phyloP scores from a whole-genome alignment of 306 rosid species.

The Prunus kanzakura region DNA sequence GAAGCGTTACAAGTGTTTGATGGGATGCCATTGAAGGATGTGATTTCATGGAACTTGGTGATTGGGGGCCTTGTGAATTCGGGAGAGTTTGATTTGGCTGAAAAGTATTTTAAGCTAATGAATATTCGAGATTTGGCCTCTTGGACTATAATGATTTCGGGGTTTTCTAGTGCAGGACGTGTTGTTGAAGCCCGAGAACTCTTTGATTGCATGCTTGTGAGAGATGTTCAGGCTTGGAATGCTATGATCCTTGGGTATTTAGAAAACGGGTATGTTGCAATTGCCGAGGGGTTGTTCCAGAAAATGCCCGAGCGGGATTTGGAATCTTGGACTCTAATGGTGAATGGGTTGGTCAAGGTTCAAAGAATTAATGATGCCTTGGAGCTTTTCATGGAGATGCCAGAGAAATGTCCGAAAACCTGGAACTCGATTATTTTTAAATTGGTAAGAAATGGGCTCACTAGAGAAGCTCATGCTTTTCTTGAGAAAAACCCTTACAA shows the following conservation, averaged over 20 bases:
- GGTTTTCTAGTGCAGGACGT: constrained; percentile 30
- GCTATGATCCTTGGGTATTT: constrained; percentile 41
- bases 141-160: constrained; percentile 53
- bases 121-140: constrained; percentile 37
- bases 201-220: constrained; percentile 41
- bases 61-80: constrained; percentile 44
- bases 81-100: constrained; percentile 38
- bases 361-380: constrained; percentile 38
- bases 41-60: constrained; percentile 56
- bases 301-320: constrained; percentile 42
- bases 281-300: constrained; percentile 37
- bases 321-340: constrained; percentile 40
- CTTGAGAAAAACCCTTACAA: constrained; percentile 38
- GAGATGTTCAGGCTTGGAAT: constrained; percentile 49
- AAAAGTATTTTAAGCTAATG: constrained; percentile 34
- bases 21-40: constrained; percentile 41
- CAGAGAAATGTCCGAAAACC: constrained; percentile 39
- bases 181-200: constrained; percentile 34
- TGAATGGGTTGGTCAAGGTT: constrained; percentile 35
- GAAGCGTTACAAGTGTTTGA: constrained; percentile 37
- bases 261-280: constrained; percentile 30
- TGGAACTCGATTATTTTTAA: constrained; percentile 44
- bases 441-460: constrained; percentile 32
- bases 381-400: constrained; percentile 45
- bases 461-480: constrained; percentile 43